phyloP scores from a whole-genome alignment of 2,329 filamentous ascomycete species.

The Fusarium graminum region DNA sequence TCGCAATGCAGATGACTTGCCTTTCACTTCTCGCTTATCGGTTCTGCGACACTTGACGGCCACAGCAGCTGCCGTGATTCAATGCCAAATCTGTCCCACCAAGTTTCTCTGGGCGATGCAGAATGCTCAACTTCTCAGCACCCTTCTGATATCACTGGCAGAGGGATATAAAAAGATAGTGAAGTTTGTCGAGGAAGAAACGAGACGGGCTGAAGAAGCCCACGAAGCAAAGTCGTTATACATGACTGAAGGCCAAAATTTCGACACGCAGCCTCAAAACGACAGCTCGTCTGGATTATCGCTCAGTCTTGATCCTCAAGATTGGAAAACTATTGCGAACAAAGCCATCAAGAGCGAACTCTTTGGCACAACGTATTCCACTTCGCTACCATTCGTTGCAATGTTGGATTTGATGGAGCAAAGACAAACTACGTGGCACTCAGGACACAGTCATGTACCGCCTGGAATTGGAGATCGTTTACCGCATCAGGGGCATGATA shows the following conservation, averaged over 20 bases:
- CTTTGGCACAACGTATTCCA: constrained; percentile 22
- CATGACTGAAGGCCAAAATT: constrained; percentile 26
- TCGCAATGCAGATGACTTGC: constrained; percentile 35
- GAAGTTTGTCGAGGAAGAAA: constrained; percentile 40
- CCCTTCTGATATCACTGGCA: constrained; percentile 43
- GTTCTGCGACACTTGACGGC: constrained; percentile 36
- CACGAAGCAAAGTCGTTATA: constrained; percentile 35
- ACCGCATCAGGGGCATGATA: constrained; percentile 29
- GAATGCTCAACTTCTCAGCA: constrained; percentile 46
- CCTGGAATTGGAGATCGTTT: constrained; percentile 15
- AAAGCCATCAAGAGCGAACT: constrained; percentile 41
- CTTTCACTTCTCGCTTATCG: constrained; percentile 37
- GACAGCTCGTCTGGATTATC: constrained; percentile 11
- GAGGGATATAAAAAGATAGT: constrained; percentile 46
- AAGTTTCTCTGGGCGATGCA: constrained; percentile 49
- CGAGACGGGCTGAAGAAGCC: constrained; percentile 30
- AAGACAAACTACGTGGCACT: constrained; percentile 45
- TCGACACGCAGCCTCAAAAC: background rate
- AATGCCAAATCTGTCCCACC: constrained; percentile 43
- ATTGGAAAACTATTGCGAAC: constrained; percentile 41
- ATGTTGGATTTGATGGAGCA: constrained; percentile 47
- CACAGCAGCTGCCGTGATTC: constrained; percentile 33
- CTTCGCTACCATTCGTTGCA: constrained; percentile 9
- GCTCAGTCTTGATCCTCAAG: constrained; percentile 33
- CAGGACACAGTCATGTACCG: constrained; percentile 24